Base-by-base conservation (phyloP, 108 stramenopile species). In the Halocafeteria seosinensis region DNA sequence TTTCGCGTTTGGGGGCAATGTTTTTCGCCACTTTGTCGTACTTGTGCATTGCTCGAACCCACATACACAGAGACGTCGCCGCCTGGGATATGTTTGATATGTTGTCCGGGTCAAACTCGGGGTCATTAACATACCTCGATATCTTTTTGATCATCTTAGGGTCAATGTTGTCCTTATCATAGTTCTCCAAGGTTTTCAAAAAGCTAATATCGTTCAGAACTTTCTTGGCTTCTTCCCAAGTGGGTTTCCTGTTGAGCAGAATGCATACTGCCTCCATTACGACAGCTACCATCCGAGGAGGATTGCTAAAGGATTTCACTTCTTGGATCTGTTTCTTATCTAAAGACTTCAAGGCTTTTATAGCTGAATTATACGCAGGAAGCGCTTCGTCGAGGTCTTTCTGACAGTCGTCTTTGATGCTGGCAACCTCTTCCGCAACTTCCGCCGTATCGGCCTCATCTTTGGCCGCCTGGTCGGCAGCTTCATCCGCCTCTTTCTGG, bases 111-210 rank as follows among this genome's bases (percentile, higher is more conserved):
- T 72, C 67, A 59, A 82, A 82, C 32, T 80, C 70, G 4, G 74
- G 71, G 24, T 78, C 69, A 21, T 36, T 65, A 23, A 80, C 58
- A 36, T 76, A 82, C 12, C 69, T 76, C 29, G 73, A 75, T 36
- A 82, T 75, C 47, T 76, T 71, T 47, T 64, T 33, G 69, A 82
- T 80, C 37, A 75, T 73, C 37, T 78, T 76, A 1, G 79, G 69
- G 25, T 79, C 77, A 30, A 82, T 82, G 69, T 80, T 82, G 71
- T 82, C 81, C 69, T 82, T 82, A 69, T 82, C 81, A 50, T 72
- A 82, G 17, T 34, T 42, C 58, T 75, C 66, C 72, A 79, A 72
- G 38, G 37, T 50, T 25, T 79, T 71, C 71, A 79, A 70, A 63
- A 79, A 79, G 37, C 72, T 68, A 71, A 78, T 75, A 26, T 76